Percentiles rank a stretch among this genome's conserved stretches.
Conservation (phyloP, 108 stramenopile genomes). For the Skeletonema grethae region DNA sequence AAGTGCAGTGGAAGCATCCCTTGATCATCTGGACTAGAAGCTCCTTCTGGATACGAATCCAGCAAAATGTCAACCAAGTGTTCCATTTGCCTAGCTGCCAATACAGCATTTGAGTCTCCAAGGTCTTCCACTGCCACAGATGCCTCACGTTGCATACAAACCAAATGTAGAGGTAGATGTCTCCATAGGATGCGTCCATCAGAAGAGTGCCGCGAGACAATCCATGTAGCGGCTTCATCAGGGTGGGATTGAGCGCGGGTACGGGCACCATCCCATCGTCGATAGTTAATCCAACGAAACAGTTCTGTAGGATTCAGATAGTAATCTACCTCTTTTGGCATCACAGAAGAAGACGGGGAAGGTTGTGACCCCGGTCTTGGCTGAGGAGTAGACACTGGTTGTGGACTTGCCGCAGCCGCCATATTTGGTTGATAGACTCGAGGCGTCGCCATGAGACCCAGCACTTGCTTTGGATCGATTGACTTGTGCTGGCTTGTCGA, state of each 20-base stretch:
- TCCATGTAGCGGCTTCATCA: slow-evolving; percentile 51
- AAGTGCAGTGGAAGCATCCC: slow-evolving; percentile 55
- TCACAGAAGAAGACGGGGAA: slow-evolving; percentile 8
- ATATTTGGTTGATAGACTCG: not conserved
- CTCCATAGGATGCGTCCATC: slow-evolving; percentile 51
- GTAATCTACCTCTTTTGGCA: slow-evolving; percentile 55
- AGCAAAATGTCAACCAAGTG: slow-evolving; percentile 47
- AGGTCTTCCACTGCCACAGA: slow-evolving; percentile 24
- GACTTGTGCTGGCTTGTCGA: no score
- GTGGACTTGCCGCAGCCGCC: slow-evolving; percentile 1
- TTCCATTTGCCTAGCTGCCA: slow-evolving; percentile 47
- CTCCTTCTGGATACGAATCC: slow-evolving; percentile 49
- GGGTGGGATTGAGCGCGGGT: slow-evolving; percentile 48
- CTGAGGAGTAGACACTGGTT: not conserved
- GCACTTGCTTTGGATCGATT: no score
- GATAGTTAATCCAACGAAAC: slow-evolving; percentile 69
- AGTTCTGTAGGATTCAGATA: slow-evolving; percentile 65
- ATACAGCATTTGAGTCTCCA: slow-evolving; percentile 26
- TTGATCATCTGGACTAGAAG: slow-evolving; percentile 54
- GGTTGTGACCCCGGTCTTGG: not conserved
- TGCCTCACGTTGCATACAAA: slow-evolving; percentile 55
- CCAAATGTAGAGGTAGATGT: slow-evolving; percentile 48
- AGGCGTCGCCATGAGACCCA: slow-evolving; percentile 5
- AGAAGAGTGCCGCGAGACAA: slow-evolving; percentile 40
- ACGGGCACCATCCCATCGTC: slow-evolving; percentile 63